A percentile compares a stretch with the other conserved stretches of the same genome.
Evolutionary conservation across 768 basidiomycete genomes (phyloP).

Genomic region (Mycena metata): DNA sequence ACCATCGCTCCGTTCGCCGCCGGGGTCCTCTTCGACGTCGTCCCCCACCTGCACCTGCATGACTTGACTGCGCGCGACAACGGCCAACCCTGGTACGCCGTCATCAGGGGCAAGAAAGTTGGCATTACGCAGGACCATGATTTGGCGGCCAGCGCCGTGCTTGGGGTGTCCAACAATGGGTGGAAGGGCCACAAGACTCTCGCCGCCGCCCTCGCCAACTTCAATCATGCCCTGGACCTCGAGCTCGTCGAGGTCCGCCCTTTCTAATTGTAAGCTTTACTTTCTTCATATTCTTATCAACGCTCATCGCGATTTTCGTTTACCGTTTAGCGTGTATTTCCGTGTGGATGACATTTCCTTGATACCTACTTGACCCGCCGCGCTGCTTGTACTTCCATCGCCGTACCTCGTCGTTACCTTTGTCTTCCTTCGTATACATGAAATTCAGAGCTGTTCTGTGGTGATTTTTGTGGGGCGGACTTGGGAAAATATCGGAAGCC

Average conservation of each 20-base stretch:
- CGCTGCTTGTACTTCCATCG: no score
- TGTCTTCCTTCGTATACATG: no score
- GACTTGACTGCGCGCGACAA: not conserved
- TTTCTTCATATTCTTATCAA: not conserved
- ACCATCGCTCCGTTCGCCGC: not conserved
- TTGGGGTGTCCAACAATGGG: not conserved
- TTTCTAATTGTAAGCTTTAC: not conserved
- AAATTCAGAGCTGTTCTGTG: no score
- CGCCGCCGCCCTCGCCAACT: not conserved
- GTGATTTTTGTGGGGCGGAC: no score
- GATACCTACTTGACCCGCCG: no score
- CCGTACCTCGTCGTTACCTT: no score
- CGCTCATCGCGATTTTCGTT: not conserved
- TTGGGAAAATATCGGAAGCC: no score
- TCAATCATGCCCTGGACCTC: slow-evolving; percentile 5
- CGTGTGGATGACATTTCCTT: no score
- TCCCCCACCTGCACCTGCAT: not conserved
- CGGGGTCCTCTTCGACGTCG: not conserved
- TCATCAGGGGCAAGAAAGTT: not conserved
- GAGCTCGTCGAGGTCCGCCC: not conserved
- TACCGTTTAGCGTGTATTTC: not conserved
- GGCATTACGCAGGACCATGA: not conserved
- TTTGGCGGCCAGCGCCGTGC: not conserved
- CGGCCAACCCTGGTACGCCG: not conserved
- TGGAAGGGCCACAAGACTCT: not conserved